phyloP scores from a whole-genome alignment of 2,329 filamentous ascomycete genomes.

The Claviceps purpurea region DNA sequence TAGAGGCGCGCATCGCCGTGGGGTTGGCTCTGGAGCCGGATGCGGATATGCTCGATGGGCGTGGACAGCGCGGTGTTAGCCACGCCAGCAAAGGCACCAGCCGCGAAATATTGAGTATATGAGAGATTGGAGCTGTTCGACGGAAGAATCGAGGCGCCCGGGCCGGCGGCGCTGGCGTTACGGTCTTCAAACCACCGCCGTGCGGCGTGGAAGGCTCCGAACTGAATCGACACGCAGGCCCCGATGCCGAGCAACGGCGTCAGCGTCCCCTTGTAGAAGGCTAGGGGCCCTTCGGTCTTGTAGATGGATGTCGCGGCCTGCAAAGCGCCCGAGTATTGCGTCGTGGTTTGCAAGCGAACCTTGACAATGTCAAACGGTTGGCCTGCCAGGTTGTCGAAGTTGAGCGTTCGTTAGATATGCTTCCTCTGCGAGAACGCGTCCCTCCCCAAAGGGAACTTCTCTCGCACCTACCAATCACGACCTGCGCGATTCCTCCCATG shows the following conservation, averaged over 20 bases:
- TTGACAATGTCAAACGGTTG: conserved; percentile 88
- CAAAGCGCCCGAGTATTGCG: conserved; percentile 66
- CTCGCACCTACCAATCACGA: conserved; percentile 58
- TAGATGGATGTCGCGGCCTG: conserved; percentile 75
- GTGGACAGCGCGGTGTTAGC: conserved; percentile 80
- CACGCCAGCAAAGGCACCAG: conserved; percentile 84
- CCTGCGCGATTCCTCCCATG: conserved; percentile 83
- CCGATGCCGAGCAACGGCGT: conserved; percentile 92
- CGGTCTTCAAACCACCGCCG: conserved; percentile 70
- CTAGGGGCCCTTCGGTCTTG: conserved; percentile 71
- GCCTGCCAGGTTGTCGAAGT: conserved; percentile 25
- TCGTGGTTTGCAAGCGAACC: conserved; percentile 85
- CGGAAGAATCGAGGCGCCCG: conserved; percentile 30
- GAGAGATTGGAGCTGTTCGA: conserved; percentile 36
- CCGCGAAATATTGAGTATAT: conserved; percentile 77
- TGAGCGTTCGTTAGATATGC: neutral
- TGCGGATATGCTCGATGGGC: conserved; percentile 94
- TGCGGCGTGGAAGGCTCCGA: conserved; percentile 90
- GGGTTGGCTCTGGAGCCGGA: conserved; percentile 89
- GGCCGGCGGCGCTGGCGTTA: conserved; percentile 43
- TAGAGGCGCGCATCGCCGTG: conserved; percentile 73
- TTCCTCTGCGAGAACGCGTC: neutral
- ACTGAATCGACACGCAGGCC: conserved; percentile 96
- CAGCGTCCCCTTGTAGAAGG: conserved; percentile 97
- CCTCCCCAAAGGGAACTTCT: conserved; percentile 5